Evolutionary conservation across 305 asterid genomes (phyloP).

Genomic region (Solanum hybrid): DNA sequence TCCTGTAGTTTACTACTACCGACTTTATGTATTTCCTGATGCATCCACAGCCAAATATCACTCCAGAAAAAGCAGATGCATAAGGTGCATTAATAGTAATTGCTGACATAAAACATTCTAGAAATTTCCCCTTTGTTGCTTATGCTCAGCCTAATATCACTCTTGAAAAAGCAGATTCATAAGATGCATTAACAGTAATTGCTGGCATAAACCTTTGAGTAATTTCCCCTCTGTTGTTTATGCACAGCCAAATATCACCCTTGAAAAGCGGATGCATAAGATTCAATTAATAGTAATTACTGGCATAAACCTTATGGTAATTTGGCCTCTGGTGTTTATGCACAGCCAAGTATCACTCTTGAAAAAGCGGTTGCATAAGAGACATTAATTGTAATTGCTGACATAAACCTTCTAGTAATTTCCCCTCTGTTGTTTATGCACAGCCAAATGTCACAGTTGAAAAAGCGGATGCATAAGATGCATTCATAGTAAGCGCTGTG

Average conservation of each 20-base stretch:
- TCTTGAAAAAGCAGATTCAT: neutral
- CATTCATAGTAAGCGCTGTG: neutral
- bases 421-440: neutral
- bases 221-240: neutral
- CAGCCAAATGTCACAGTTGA: neutral
- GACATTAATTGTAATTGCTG: neutral
- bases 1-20: neutral
- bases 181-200: neutral
- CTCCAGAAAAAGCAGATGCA: neutral
- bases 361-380: neutral
- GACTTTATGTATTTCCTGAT: neutral
- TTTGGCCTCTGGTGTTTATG: neutral
- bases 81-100: neutral
- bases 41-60: neutral
- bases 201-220: neutral
- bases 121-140: neutral
- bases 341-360: neutral
- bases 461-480: neutral
- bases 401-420: neutral
- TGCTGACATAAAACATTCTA: neutral
- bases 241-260: neutral
- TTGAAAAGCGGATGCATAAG: neutral
- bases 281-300: neutral
- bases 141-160: neutral
- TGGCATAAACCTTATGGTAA: neutral